Base-by-base conservation (phyloP, 2,329 filamentous ascomycete species). In the Diaporthe sp. region DNA sequence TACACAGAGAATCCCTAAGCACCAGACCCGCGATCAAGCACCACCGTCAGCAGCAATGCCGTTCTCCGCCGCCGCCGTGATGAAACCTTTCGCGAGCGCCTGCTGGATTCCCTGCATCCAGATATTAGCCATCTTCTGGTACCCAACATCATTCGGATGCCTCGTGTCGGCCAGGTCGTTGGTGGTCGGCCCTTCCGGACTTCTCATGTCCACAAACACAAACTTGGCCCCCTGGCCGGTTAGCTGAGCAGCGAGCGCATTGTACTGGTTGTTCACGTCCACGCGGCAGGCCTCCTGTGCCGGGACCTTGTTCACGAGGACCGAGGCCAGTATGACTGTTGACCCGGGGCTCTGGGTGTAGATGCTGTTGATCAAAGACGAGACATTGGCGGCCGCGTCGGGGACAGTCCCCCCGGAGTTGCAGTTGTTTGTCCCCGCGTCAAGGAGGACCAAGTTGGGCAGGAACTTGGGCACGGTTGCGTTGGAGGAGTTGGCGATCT, bases 361-460 rank as follows among this genome's bases (percentile, higher is more conserved):
- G 63, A 81, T 70, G 34, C 72, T 63, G 25, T 76, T 60, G 28
- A 82, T 63, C 73, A 82, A 72, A 9, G 68, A 51, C 13, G 71
- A 76, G 28, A 81, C 77, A 34, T 78, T 77, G 25, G 71, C 53
- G 13, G 76, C 79, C 10, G 78, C 79, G 63, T 78, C 76, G 7
- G 78, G 74, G 4, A 81, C 76, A 0, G 68, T 60, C 10, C 76
- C 76, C 31, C 78, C 79, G 25, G 72, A 44, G 71, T 79, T 79
- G 75, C 79, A 80, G 73, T 81, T 78, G 55, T 81, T 81, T 17
- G 80, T 78, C 31, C 80, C 80, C 1, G 79, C 75, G 63, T 78
- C 78, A 51, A 80, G 31, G 22, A 80, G 75, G 20, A 79, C 77
- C 15, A 80, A 39, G 73, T 80, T 79, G 10, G 79, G 79, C 34